A percentile compares a stretch with the other conserved stretches of the same genome.
Evolutionary conservation across 768 basidiomycete species (phyloP).

Genomic region (Mycena latifolia): DNA sequence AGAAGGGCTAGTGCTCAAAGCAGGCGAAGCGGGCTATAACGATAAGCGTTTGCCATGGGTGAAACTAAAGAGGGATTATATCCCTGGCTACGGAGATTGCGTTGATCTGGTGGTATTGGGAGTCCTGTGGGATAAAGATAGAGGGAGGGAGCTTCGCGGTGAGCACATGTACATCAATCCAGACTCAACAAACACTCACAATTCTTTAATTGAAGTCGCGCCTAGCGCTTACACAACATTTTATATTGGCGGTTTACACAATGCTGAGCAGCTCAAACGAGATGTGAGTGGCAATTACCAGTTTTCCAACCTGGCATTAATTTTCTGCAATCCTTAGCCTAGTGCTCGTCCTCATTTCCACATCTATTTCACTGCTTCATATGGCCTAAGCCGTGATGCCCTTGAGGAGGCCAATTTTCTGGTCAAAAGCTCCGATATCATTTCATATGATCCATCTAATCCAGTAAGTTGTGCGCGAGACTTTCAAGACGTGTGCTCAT

Average conservation of each 20-base stretch:
- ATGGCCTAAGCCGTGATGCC: slow-evolving; percentile 75
- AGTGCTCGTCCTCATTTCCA: slow-evolving; percentile 70
- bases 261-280: slow-evolving; percentile 53
- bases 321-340: slow-evolving; percentile 48
- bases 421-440: slow-evolving; percentile 60
- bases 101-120: slow-evolving; percentile 85
- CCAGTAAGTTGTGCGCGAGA: slow-evolving; percentile 30
- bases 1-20: slow-evolving; percentile 86
- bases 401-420: slow-evolving; percentile 82
- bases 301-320: background rate
- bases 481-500: slow-evolving; percentile 6
- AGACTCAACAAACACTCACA: background rate
- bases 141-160: slow-evolving; percentile 85
- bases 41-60: slow-evolving; percentile 80
- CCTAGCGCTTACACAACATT: slow-evolving; percentile 83
- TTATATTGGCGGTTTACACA: slow-evolving; percentile 77
- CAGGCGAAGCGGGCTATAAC: slow-evolving; percentile 75
- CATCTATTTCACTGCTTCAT: slow-evolving; percentile 81
- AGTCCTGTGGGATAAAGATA: slow-evolving; percentile 83
- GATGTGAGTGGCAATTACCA: slow-evolving; percentile 51
- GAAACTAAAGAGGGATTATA: slow-evolving; percentile 92
- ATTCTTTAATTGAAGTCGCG: slow-evolving; percentile 60
- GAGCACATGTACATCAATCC: slow-evolving; percentile 23
- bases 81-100: slow-evolving; percentile 85
- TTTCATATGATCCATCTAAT: slow-evolving; percentile 45